Percentiles rank a stretch among this genome's conserved stretches.
Evolutionary conservation across 2,329 filamentous ascomycete species (phyloP).

Genomic region (Colletotrichum cordylinicola): DNA sequence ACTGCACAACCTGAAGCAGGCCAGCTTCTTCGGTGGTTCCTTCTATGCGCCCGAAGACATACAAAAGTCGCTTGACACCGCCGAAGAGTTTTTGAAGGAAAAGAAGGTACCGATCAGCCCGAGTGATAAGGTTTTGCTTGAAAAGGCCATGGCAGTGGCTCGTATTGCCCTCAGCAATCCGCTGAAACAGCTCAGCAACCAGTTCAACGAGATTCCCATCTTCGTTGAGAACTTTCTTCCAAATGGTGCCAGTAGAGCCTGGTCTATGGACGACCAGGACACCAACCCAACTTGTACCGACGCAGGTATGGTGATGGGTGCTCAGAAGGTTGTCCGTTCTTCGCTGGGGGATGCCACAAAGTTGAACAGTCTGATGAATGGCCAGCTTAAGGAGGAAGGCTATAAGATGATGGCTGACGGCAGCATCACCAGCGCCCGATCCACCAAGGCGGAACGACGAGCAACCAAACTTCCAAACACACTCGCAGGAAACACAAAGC

Average conservation of each 20-base stretch:
- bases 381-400: slow-evolving; percentile 48
- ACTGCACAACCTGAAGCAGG: slow-evolving; percentile 80
- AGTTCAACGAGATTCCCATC: slow-evolving; percentile 79
- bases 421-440: slow-evolving; percentile 13
- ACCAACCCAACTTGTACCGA: slow-evolving; percentile 57
- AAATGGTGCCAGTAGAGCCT: slow-evolving; percentile 61
- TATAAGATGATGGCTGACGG: slow-evolving; percentile 39
- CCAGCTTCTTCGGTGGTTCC: slow-evolving; percentile 84
- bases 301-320: slow-evolving; percentile 52
- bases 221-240: slow-evolving; percentile 71
- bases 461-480: background rate
- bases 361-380: slow-evolving; percentile 54
- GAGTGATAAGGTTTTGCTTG: slow-evolving; percentile 67
- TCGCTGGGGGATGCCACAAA: slow-evolving; percentile 47
- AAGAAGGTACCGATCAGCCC: slow-evolving; percentile 62
- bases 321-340: slow-evolving; percentile 59
- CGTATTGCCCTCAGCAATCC: slow-evolving; percentile 62
- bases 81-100: slow-evolving; percentile 70
- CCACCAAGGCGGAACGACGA: background rate
- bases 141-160: slow-evolving; percentile 70
- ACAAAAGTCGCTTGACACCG: slow-evolving; percentile 66
- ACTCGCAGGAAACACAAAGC: slow-evolving; percentile 48
- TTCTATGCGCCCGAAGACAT: slow-evolving; percentile 74
- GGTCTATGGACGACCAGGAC: slow-evolving; percentile 67
- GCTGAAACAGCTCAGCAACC: slow-evolving; percentile 71